Evolutionary conservation across 202 grass and related monocot genomes (phyloP).

Genomic region (Brachypodium distachyon): DNA sequence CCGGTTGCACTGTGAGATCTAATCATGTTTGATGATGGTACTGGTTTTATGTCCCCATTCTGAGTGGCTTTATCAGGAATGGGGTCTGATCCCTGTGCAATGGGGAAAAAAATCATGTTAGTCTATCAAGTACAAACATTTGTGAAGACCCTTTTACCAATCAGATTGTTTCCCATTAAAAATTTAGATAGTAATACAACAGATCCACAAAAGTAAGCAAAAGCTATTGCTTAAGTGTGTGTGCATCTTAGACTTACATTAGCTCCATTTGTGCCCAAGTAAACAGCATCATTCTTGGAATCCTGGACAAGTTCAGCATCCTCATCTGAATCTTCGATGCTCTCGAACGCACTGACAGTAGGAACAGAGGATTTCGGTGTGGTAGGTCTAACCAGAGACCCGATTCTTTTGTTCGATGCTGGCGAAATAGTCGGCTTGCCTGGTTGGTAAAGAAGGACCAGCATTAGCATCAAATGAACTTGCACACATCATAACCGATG

Average conservation of each 20-base stretch:
- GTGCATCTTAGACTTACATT: slow-evolving; percentile 44
- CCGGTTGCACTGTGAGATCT: slow-evolving; percentile 75
- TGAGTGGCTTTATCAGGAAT: slow-evolving; percentile 41
- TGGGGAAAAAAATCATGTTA: slow-evolving; percentile 5
- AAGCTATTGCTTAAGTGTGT: background rate
- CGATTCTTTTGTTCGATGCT: slow-evolving; percentile 55
- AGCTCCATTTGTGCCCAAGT: slow-evolving; percentile 45
- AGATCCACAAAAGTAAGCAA: background rate
- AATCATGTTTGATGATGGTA: slow-evolving; percentile 70
- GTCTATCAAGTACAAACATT: background rate
- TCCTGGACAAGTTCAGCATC: slow-evolving; percentile 52
- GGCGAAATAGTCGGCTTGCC: slow-evolving; percentile 42
- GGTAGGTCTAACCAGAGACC: slow-evolving; percentile 31
- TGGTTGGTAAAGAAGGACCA: slow-evolving; percentile 12
- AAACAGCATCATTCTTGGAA: slow-evolving; percentile 41
- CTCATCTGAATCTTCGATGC: slow-evolving; percentile 66
- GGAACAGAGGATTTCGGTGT: slow-evolving; percentile 72
- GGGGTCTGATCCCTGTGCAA: slow-evolving; percentile 43
- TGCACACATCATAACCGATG: background rate
- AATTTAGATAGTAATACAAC: too few relatives aligned
- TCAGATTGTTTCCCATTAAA: background rate
- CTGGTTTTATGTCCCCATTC: slow-evolving; percentile 45
- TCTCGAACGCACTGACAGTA: slow-evolving; percentile 46
- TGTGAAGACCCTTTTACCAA: background rate
- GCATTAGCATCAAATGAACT: background rate